Conservation (phyloP, 139 green algal species). For the Coccomyxa sp. region DNA sequence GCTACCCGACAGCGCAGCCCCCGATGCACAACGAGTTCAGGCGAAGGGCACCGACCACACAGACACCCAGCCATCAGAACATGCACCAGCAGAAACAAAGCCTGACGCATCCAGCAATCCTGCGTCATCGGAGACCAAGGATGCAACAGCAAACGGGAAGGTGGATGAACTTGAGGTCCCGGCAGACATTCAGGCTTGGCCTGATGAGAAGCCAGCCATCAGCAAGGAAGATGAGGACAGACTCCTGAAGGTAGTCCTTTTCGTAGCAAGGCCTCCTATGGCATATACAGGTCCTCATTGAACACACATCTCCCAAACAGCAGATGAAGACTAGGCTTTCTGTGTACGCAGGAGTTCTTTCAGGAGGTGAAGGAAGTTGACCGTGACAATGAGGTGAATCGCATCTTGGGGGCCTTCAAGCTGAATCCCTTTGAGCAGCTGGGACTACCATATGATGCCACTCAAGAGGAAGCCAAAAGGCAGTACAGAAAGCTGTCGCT, state of each 20-base stretch:
- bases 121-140: too few species aligned
- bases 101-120: too few species aligned
- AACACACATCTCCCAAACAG: too few species aligned
- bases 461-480: constrained; percentile 70
- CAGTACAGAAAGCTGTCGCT: constrained; percentile 87
- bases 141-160: too few species aligned
- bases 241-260: not conserved
- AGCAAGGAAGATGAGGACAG: not conserved
- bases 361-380: constrained; percentile 83
- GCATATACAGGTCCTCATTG: not conserved
- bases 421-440: constrained; percentile 96
- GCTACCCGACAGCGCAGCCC: too few species aligned
- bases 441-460: constrained; percentile 76
- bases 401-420: constrained; percentile 92
- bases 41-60: too few species aligned
- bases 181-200: too few species aligned
- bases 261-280: not conserved
- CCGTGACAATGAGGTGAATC: constrained; percentile 89
- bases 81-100: too few species aligned
- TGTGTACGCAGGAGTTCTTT: constrained; percentile 75
- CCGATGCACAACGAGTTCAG: too few species aligned
- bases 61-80: too few species aligned
- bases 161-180: too few species aligned
- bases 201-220: not conserved
- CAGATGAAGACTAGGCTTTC: not conserved